Base-by-base conservation (phyloP, 73 alveolate species). In the Paramecium tetraurelia region DNA sequence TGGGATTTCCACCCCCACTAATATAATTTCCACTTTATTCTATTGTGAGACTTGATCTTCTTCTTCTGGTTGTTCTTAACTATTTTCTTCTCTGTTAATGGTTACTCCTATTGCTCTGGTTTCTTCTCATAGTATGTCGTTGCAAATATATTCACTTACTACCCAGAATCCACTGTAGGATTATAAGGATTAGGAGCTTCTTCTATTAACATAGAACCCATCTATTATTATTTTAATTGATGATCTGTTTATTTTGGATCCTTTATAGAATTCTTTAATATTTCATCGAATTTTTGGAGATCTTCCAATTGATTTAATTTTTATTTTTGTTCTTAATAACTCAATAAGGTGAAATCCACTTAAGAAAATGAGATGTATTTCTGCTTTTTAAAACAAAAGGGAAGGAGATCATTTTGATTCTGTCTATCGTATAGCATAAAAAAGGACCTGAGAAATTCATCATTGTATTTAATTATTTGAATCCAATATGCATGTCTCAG, bases 21-120 rank as follows among this genome's bases (percentile, higher is more conserved):
- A 75, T 33, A 75, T n/a, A 75, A 40, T 33, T 75, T 75, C 87
- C 87, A 75, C 40, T 75, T 75, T 44, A 75, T 75, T 75, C 87
- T 75, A 75, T 75, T 36, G 14, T 75, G 58, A 3, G 87, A 75
- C 38, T 40, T 75, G 3, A 31, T 75, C 38, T 44, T 36, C 48
- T 40, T 36, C 40, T 20, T 33, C 9, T 75, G n/a, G 8, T 75
- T 75, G 14, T 75, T 75, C 33, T 75, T 75, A 3, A 12, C 48
- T 35, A 22, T 11, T 14, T n/a, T 14, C 7, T 36, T 75, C 87
- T 75, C 14, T 20, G 48, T 75, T 36, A 2, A 14, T 16, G 59
- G 57, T 10, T 36, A 21, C 14, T 68, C 84, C 24, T 68, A 24
- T 27, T 22, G 27, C 11, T 68, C 84, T 21, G 41, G 18, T 31